Evolutionary conservation across 495 filamentous ascomycete genomes (phyloP).

Genomic region (Daldinia concentrica): DNA sequence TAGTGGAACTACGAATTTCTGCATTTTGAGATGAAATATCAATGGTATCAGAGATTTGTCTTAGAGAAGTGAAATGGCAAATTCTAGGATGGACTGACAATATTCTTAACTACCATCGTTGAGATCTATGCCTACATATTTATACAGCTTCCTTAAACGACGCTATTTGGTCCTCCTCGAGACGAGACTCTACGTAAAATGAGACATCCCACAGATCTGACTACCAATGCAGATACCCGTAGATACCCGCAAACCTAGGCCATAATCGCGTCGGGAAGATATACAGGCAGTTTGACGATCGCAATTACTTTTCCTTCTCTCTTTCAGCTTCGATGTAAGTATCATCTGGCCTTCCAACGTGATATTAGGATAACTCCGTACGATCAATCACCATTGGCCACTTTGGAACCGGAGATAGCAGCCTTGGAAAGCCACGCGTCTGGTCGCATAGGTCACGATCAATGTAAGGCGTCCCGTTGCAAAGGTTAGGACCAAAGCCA

Average conservation of each 20-base stretch:
- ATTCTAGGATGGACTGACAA: not conserved
- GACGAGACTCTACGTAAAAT: not conserved
- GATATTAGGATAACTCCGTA: not conserved
- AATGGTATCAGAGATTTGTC: not conserved
- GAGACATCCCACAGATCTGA: not conserved
- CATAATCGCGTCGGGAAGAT: not conserved
- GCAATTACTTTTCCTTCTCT: not conserved
- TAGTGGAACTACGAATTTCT: not conserved
- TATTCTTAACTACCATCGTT: not conserved
- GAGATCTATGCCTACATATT: not conserved
- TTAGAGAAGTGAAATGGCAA: not conserved
- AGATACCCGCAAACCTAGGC: conserved; percentile 2
- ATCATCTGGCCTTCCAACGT: not conserved
- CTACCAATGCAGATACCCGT: conserved; percentile 4
- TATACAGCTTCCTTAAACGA: not conserved
- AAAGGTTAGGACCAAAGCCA: not conserved
- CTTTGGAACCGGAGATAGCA: not conserved
- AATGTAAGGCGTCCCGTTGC: not conserved
- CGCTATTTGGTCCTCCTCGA: not conserved
- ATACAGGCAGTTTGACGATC: not conserved
- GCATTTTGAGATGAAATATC: not conserved
- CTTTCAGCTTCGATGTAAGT: not conserved
- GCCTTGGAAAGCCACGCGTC: conserved; percentile 5
- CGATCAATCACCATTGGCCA: not conserved
- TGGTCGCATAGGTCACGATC: not conserved